Conservation (phyloP, 2,329 filamentous ascomycete genomes). For the Nothophoma quercina region DNA sequence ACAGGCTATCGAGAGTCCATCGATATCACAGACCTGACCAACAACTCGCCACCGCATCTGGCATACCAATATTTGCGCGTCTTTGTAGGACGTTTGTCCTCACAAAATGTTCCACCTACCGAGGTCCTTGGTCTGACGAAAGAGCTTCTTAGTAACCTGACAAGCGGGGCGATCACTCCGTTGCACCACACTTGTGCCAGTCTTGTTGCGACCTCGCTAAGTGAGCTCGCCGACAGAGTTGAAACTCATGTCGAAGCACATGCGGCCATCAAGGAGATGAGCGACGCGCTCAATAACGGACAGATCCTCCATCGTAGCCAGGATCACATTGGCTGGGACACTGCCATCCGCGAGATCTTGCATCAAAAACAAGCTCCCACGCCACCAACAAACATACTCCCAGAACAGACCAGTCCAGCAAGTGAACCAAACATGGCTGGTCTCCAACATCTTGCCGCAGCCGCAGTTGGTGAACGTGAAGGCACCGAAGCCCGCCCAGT, state of each 20-base stretch:
- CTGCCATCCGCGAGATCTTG: slow-evolving; percentile 42
- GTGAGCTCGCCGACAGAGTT: slow-evolving; percentile 44
- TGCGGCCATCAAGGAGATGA: slow-evolving; percentile 48
- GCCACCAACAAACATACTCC: slow-evolving; percentile 23
- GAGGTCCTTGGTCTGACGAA: slow-evolving; percentile 40
- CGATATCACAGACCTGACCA: slow-evolving; percentile 37
- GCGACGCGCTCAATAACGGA: slow-evolving; percentile 41
- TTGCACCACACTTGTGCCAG: slow-evolving; percentile 48
- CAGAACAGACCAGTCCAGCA: slow-evolving; percentile 36
- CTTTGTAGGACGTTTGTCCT: slow-evolving; percentile 40
- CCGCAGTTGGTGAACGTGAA: slow-evolving; percentile 49
- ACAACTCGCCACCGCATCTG: slow-evolving; percentile 43
- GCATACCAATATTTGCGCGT: slow-evolving; percentile 48
- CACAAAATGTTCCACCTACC: slow-evolving; percentile 28
- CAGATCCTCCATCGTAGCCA: slow-evolving; percentile 41
- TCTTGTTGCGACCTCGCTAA: slow-evolving; percentile 45
- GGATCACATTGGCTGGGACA: slow-evolving; percentile 47
- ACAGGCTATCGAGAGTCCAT: slow-evolving; percentile 43
- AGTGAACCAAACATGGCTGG: slow-evolving; percentile 49
- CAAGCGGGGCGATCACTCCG: slow-evolving; percentile 38
- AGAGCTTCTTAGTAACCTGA: slow-evolving; percentile 39
- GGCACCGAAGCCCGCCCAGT: slow-evolving; percentile 35
- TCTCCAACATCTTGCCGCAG: slow-evolving; percentile 49
- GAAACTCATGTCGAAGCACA: slow-evolving; percentile 48
- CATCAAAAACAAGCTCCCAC: slow-evolving; percentile 39